Percentiles rank a stretch among this genome's conserved stretches.
These are phyloP conservation scores for Aspergillus transmontanensis DNA, from an alignment of 2,329 filamentous ascomycete species.

Conservation along the genomic window DNA sequence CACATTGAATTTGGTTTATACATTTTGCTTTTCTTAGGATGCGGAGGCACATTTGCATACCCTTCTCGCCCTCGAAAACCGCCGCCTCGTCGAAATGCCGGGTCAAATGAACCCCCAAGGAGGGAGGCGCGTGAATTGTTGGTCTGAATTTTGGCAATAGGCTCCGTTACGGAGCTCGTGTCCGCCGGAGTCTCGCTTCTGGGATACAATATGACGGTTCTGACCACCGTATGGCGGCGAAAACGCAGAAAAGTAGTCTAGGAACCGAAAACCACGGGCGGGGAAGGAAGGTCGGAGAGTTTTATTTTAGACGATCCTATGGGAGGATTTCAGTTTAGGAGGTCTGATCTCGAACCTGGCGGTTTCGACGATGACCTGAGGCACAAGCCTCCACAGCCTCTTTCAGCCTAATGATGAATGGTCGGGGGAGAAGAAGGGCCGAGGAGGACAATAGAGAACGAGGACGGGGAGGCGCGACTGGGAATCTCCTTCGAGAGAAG, in stretches of 20 bases:
- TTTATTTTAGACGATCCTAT: slow-evolving; percentile 8
- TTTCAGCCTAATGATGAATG: slow-evolving; percentile 3
- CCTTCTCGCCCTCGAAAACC: slow-evolving; percentile 57
- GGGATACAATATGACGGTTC: slow-evolving; percentile 37
- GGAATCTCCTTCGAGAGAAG: slow-evolving; percentile 8
- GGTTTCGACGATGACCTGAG: slow-evolving; percentile 6
- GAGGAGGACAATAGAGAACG: slow-evolving; percentile 3
- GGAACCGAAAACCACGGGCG: background rate
- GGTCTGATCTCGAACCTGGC: slow-evolving; percentile 11
- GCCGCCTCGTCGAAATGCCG: slow-evolving; percentile 51
- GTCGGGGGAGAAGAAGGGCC: slow-evolving; percentile 1
- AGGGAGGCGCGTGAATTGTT: slow-evolving; percentile 62
- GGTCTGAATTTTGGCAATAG: slow-evolving; percentile 56
- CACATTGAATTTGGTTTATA: slow-evolving; percentile 82
- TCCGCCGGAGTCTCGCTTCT: slow-evolving; percentile 26
- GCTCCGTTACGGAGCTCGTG: slow-evolving; percentile 44
- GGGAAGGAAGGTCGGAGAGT: slow-evolving; percentile 10
- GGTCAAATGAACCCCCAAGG: slow-evolving; percentile 59
- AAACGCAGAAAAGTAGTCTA: background rate
- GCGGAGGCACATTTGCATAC: slow-evolving; percentile 44
- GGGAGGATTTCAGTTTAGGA: slow-evolving; percentile 19
- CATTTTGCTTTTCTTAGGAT: slow-evolving; percentile 52
- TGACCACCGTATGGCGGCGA: slow-evolving; percentile 34
- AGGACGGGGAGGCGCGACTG: slow-evolving; percentile 1
- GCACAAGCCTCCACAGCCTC: slow-evolving; percentile 16